Conservation (phyloP, 345 rosid genomes). For the Viola odorata region DNA sequence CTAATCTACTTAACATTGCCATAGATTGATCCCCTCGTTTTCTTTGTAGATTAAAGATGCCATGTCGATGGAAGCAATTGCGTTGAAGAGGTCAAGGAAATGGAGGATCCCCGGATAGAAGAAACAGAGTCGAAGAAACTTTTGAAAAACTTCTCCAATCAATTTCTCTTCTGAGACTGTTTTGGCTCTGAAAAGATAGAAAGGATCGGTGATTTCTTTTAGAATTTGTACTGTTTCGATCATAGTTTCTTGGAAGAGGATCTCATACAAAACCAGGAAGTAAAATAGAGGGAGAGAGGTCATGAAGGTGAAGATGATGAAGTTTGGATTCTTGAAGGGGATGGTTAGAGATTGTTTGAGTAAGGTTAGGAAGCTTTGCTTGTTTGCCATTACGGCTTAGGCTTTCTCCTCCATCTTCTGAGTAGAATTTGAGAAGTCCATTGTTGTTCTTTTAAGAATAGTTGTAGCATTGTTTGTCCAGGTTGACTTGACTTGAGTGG, state of each 20-base stretch:
- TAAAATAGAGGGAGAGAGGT: conserved; percentile 25
- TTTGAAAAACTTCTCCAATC: neutral
- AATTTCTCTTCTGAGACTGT: neutral
- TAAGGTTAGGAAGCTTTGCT: conserved; percentile 15
- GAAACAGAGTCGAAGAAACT: neutral
- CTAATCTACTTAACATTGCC: conserved; percentile 13
- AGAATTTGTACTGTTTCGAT: neutral
- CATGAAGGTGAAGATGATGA: conserved; percentile 22
- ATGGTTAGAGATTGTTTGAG: conserved; percentile 18
- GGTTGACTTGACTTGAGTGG: too few species aligned
- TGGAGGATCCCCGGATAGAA: neutral
- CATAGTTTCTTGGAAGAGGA: conserved; percentile 19
- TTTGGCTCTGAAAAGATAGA: neutral
- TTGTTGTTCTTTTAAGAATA: too few species aligned
- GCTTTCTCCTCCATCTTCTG: too few species aligned
- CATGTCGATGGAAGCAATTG: neutral
- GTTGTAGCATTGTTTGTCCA: too few species aligned
- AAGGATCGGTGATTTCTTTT: neutral
- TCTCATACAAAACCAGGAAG: conserved; percentile 18
- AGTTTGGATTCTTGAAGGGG: conserved; percentile 16
- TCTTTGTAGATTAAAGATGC: conserved; percentile 3
- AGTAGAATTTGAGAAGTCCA: too few species aligned
- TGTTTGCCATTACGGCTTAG: neutral
- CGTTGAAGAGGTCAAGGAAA: conserved; percentile 7
- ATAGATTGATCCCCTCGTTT: conserved; percentile 14